Evolutionary conservation across 2,329 filamentous ascomycete species (phyloP).

Genomic region (Lasiodiplodia gonubiensis): DNA sequence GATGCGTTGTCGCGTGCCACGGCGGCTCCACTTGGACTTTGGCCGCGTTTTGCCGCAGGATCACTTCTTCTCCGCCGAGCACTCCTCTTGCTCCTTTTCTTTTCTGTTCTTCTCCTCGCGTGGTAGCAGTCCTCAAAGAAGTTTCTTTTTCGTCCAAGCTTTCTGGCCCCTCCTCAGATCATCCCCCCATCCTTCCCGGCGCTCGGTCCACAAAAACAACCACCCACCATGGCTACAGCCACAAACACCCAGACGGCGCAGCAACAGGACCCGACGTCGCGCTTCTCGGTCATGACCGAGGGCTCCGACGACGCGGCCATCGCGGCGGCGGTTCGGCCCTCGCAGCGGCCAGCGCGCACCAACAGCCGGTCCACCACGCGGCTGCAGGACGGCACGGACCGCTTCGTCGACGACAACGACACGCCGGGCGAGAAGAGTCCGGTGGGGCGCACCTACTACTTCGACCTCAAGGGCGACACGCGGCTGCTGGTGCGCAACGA

Average conservation of each 20-base stretch:
- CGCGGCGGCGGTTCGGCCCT: neutral
- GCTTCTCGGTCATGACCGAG: neutral
- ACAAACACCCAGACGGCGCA: neutral
- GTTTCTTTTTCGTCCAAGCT: neutral
- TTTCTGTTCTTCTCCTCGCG: neutral
- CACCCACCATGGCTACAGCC: neutral
- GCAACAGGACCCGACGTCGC: neutral
- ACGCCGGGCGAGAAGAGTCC: neutral
- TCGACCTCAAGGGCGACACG: constrained; percentile 14
- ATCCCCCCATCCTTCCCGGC: no score
- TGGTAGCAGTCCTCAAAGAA: neutral
- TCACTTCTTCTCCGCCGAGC: neutral
- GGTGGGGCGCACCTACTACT: neutral
- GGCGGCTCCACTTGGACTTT: neutral
- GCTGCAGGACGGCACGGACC: neutral
- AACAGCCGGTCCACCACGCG: neutral
- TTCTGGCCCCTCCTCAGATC: neutral
- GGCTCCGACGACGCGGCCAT: neutral
- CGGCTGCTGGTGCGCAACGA: neutral
- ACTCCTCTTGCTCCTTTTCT: neutral
- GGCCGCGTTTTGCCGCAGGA: neutral
- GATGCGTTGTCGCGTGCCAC: neutral
- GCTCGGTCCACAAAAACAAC: no score
- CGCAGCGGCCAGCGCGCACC: neutral
- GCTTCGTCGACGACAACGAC: neutral